Percentiles rank a stretch among this genome's conserved stretches.
These are phyloP conservation scores for Orbilia oligospora DNA, from an alignment of 2,329 filamentous ascomycete genomes.

Conservation along the genomic window DNA sequence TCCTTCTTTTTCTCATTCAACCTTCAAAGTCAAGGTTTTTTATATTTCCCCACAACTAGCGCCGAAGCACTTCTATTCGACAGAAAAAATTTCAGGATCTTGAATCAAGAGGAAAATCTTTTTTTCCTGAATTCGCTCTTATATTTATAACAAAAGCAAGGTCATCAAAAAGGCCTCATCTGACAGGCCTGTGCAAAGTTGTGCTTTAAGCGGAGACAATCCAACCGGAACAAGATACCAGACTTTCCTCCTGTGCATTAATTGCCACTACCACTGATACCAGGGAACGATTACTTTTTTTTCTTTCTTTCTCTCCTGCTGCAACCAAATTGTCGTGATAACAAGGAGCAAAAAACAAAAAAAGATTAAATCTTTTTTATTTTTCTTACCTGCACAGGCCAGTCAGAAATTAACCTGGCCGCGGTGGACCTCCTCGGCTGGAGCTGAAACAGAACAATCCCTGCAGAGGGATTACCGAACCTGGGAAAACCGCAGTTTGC, in stretches of 20 bases:
- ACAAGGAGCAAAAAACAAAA: conserved; percentile 27
- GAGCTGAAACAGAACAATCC: conserved; percentile 59
- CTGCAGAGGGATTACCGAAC: conserved; percentile 59
- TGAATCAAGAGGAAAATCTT: conserved; percentile 24
- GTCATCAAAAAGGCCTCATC: conserved; percentile 56
- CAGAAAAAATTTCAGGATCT: conserved; percentile 27
- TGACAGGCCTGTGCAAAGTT: conserved; percentile 45
- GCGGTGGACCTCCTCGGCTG: conserved; percentile 51
- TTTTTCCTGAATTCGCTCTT: conserved; percentile 38
- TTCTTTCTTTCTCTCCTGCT: conserved; percentile 42
- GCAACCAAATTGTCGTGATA: conserved; percentile 45
- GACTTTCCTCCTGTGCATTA: conserved; percentile 37
- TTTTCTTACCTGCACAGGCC: conserved; percentile 46
- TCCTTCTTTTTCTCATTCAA: conserved; percentile 17
- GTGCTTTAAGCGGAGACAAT: conserved; percentile 57
- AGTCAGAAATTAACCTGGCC: conserved; percentile 47
- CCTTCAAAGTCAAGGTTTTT: conserved; percentile 40
- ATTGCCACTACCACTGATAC: conserved; percentile 48
- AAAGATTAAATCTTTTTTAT: conserved; percentile 30
- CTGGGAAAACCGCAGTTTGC: conserved; percentile 59
- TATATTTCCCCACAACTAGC: conserved; percentile 57
- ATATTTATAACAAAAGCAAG: conserved; percentile 57
- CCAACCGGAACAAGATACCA: conserved; percentile 46
- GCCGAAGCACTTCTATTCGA: conserved; percentile 39
- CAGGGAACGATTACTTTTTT: conserved; percentile 50